Base-by-base conservation (phyloP, 208 protist genomes). In the Crithidia brevicula region DNA sequence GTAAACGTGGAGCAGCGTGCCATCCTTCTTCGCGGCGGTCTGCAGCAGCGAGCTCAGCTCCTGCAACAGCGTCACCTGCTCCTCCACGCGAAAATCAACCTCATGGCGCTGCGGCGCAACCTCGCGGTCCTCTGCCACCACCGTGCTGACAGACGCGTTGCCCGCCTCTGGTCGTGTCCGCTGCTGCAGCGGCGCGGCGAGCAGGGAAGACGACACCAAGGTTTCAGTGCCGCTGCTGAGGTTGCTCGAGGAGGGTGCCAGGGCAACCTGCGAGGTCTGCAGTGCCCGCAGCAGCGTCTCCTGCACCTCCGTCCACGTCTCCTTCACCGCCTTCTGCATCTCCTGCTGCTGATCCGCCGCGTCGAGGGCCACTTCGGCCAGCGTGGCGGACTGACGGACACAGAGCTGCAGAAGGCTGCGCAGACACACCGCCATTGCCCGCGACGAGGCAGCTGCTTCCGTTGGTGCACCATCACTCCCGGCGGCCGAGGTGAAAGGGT, bases 1-100 rank as follows among this genome's bases (percentile, higher is more conserved):
- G 18, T 87, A 74, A 33, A 90, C 80, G n/a, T 79, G 82, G 43
- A 82, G 70, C 30, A 90, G 60, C 33, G 80, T 89, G 7, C 77
- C 72, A 18, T 93, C 84, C 63, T 85, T 84, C 22, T 74, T 57
- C 15, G 78, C 70, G 6, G 88, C 83, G n/a, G 71, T 79, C 25
- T 80, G 80, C 54, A 93, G 70, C 7, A 93, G 64, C 53, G 66
- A 50, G 33, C 56, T 56, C 38, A 93, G 80, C 47, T 77, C 64
- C 28, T 86, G 70, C 25, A 85, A 67, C 11, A 76, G 33, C 4
- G 63, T 27, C 18, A 53, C 56, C 31, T 76, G 70, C n/a, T 76
- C 70, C 45, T 69, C 62, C 0, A 53, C 20, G 22, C 38, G 52
- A 40, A 76, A 70, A 8, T 64, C 46, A 40, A 13, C 15, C 43